These are phyloP conservation scores for Neostapfia colusana DNA, from an alignment of 176 grass and related monocot species.

Conservation along the genomic window DNA sequence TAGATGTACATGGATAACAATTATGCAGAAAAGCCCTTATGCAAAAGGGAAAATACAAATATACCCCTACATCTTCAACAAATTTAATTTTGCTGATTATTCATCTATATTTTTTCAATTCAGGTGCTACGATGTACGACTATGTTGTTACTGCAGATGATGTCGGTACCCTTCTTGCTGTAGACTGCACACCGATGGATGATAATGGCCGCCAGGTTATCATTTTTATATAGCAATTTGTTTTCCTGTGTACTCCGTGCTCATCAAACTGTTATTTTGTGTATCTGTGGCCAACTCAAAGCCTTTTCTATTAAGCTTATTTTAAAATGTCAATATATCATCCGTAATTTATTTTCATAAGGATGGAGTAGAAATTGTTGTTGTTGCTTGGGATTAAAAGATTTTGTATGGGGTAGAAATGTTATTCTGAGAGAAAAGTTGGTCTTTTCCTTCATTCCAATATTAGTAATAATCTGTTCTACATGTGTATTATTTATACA, in stretches of 20 bases:
- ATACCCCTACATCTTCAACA: too few relatives aligned
- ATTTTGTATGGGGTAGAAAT: neutral
- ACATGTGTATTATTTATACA: slow-evolving; percentile 8
- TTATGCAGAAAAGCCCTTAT: too few relatives aligned
- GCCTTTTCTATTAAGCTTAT: neutral
- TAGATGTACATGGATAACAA: too few relatives aligned
- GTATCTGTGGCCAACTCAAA: neutral
- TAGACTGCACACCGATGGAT: slow-evolving; percentile 97
- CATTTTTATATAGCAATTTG: neutral
- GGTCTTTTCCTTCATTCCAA: neutral
- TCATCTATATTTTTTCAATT: slow-evolving; percentile 36
- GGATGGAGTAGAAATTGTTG: neutral
- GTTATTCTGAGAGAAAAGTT: neutral
- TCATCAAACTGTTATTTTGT: slow-evolving; percentile 15
- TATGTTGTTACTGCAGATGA: slow-evolving; percentile 94
- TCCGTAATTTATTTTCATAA: neutral
- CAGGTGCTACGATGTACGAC: slow-evolving; percentile 80
- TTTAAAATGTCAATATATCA: slow-evolving; percentile 6
- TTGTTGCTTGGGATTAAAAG: too few relatives aligned
- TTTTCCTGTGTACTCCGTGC: neutral
- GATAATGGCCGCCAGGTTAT: slow-evolving; percentile 82
- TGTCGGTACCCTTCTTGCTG: slow-evolving; percentile 81
- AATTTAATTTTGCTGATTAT: slow-evolving; percentile 31
- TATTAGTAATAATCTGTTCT: slow-evolving; percentile 12
- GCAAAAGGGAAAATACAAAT: too few relatives aligned